These are phyloP conservation scores for Lunularia cruciata DNA, from an alignment of 225 moss, liverwort and hornwort genomes.

Conservation along the genomic window DNA sequence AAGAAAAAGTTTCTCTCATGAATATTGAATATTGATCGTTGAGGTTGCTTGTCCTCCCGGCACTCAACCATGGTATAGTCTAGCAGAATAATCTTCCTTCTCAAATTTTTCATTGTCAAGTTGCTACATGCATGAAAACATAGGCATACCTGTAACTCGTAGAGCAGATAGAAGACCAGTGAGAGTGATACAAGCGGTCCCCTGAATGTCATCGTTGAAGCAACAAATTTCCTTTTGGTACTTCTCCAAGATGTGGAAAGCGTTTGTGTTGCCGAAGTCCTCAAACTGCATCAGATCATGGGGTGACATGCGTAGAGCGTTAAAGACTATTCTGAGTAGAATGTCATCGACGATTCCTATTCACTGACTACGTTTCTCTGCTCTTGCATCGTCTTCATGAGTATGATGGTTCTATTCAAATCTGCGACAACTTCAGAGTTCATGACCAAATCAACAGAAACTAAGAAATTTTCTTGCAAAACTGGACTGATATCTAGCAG, in stretches of 20 bases:
- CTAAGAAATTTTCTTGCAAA: background rate
- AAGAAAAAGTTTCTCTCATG: background rate
- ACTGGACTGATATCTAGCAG: too few relatives aligned
- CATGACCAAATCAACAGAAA: background rate
- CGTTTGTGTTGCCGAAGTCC: slow-evolving; percentile 53
- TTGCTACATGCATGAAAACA: too few relatives aligned
- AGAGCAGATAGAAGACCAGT: slow-evolving; percentile 49
- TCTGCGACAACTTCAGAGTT: too few relatives aligned
- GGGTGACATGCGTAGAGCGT: too few relatives aligned
- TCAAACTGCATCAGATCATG: slow-evolving; percentile 40
- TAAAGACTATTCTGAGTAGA: too few relatives aligned
- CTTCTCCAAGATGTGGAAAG: slow-evolving; percentile 46
- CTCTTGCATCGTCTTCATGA: too few relatives aligned
- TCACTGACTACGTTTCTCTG: background rate
- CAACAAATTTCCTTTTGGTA: slow-evolving; percentile 37
- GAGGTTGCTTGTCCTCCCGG: background rate
- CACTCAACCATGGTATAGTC: background rate
- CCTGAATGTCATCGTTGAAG: slow-evolving; percentile 55
- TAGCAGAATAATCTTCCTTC: too few relatives aligned
- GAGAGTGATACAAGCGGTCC: slow-evolving; percentile 52
- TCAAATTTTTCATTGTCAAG: too few relatives aligned
- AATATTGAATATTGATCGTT: background rate
- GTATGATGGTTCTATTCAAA: too few relatives aligned
- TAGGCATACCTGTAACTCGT: slow-evolving; percentile 43
- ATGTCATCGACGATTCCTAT: background rate